Base-by-base conservation (phyloP, 1,284 basidiomycete genomes). In the Microbotryum lychnidis-dioicae region DNA sequence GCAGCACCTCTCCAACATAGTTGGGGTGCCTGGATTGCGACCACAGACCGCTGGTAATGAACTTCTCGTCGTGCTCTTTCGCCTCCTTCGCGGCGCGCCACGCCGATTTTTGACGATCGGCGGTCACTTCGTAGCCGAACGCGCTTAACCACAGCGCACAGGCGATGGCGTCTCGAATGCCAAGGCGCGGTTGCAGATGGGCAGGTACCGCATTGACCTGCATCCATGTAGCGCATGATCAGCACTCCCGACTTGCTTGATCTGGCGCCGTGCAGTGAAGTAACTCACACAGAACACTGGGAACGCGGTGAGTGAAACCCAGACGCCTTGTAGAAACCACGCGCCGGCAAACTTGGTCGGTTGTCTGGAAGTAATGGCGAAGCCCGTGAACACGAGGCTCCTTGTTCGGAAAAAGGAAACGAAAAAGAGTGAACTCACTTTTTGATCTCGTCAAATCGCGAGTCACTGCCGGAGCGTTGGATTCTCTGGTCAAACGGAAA, bases 241-340 rank as follows among this genome's bases (percentile, higher is more conserved):
- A 18, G 21, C 1, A 18, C 44, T 27, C 29, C n/a, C 42, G 33
- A 52, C 21, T 50, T 23, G 50, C 23, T 18, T 6, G 37, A 56
- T 7, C 31, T 49, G 55, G 33, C 12, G 8, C 42, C 20, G 27
- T 27, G 23, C 50, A 46, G 20, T 42, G 18, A 61, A n/a, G 31
- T n/a, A 20, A 48, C 74, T 55, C 65, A 80, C 79, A 56, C 87
- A 73, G 70, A 83, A 86, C 16, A 87, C 82, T 2, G 85, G 85
- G 4, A 88, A 77, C 16, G 86, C 84, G 54, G 85, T 84, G 16
- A 85, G 64, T 51, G 82, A 79, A 54, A 87, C 81, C 86, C 86
- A 88, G 2, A 82, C 82, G 0, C 84, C 86, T 83, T 89, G 87
- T 8, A 80, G 82, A 70, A 87, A 79, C 87, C 86, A 90, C 57